Evolutionary conservation across 305 asterid species (phyloP), one percentile per base, ranked within the genome.

Genomic region (Lippia alba): DNA sequence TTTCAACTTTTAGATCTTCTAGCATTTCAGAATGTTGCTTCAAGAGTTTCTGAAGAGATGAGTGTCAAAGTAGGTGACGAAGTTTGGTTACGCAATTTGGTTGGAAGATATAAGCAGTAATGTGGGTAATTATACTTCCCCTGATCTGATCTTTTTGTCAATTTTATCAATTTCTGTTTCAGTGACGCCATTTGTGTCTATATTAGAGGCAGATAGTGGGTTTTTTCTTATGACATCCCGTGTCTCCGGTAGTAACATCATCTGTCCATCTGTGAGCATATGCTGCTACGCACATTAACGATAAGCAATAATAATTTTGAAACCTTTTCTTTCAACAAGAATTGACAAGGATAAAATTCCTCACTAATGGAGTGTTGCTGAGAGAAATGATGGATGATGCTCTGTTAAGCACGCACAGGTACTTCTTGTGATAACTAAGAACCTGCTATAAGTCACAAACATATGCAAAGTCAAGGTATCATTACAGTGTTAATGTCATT

Each of bases 21-120:
- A 53, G 58, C 63, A 19, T 78, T 44, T 66, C 83, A 89, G 97
- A 76, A 83, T 65, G 98, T 91, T 70, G 87, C 98, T 46, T 74
- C 96, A 33, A 87, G 98, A 81, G 96, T 94, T 69, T 88, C 97
- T 36, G 94, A 94, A 78, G 99, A 94, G 87, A 88, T 94, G 94
- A 90, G 91, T 59, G 96, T 87, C 70, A 90, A 85, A 66, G 85
- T 94, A 69, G 98, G 98, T 8, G 96, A 90, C 56, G 97, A 90
- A 83, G 98, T 91, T 91, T 80, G 99, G 99, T 66, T 94, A 91
- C 81, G 87, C 96, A 50, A 94, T 94, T 73, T 91, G 97, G 56
- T 94, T 94, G 81, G 98, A 94, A 89, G 97, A 94, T 85, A 55
- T 87, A 72, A 84, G 96, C 3, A 82, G 83, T 73, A 76, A 70